Base-by-base conservation (phyloP, 139 green algal genomes). In the Astrephomene gubernaculifera region DNA sequence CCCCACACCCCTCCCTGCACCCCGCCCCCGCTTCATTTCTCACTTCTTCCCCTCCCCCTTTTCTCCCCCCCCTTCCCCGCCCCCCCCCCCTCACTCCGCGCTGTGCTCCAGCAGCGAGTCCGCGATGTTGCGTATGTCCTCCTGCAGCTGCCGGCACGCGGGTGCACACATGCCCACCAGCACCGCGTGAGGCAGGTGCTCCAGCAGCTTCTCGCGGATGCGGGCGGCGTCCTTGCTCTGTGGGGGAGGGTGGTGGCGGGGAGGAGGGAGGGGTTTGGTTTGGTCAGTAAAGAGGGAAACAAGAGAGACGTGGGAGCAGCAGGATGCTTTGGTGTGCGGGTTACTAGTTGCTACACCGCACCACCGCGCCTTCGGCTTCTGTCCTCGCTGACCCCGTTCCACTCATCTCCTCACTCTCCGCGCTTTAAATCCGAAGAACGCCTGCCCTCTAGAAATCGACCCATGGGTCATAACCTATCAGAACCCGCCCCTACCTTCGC, bases 131-230 rank as follows among this genome's bases (percentile, higher is more conserved):
- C 82, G 49, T 41, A 98, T 69, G 73, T 97, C 94, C 9, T 89
- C 89, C 38, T 92, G 84, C 82, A 99, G 89, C 64, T 91, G 71
- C 36, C 81, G 45, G 53, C 86, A 94, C 41, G 93, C 75, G 24
- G 94, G 89, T 43, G 88, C 81, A 24, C 79, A 71, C 14, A 79
- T 90, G 44, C 93, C 96, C 82, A 99, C 85, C 45, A 97, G 87
- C 38, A 98, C 92, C 25, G 94, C 92, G 82, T 98, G 94, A 19
- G 96, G 96, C 82, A 90, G 87, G 88, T 96, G 92, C 82, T 96
- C 87, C 84, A 94, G 70, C 9, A 98, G 91, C 89, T 83, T 83
- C 76, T 83, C 76, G 76, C 76, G 76, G 57, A 83, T 83, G 27
- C 60, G 60, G 17, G 76, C 57, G 9, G 76, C 76, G 57, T 83